Evolutionary conservation across 2,329 filamentous ascomycete species (phyloP).

Genomic region (Biscogniauxia sp.): DNA sequence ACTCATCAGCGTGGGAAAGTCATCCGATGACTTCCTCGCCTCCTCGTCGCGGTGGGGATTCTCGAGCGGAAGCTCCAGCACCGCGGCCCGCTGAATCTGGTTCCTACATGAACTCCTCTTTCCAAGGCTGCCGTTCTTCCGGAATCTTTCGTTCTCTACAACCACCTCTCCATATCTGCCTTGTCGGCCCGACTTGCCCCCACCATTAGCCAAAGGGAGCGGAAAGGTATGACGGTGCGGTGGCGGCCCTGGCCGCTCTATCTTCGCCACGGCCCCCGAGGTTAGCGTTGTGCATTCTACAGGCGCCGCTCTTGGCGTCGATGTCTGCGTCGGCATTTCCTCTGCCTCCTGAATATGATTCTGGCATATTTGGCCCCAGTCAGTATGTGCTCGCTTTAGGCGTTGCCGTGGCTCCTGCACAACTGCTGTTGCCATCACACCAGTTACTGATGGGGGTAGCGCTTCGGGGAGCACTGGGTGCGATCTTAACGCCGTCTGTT

Average conservation of each 20-base stretch:
- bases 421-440: background rate
- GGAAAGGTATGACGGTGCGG: background rate
- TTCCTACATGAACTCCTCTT: background rate
- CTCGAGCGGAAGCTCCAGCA: background rate
- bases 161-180: background rate
- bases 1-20: too few species aligned
- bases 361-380: background rate
- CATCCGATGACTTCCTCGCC: too few species aligned
- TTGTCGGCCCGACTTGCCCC: background rate
- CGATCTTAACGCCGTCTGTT: constrained; percentile 39
- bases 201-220: background rate
- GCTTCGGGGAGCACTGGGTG: constrained; percentile 7
- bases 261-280: background rate
- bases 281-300: background rate
- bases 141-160: background rate
- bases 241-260: background rate
- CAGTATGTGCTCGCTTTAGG: background rate
- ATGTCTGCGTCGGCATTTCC: background rate
- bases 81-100: background rate
- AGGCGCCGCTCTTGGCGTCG: background rate
- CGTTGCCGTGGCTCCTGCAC: background rate
- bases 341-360: background rate
- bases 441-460: background rate
- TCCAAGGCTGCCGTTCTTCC: background rate
- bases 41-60: background rate